phyloP scores from a whole-genome alignment of 164 flowering plant genomes.

The Vitis riparia region DNA sequence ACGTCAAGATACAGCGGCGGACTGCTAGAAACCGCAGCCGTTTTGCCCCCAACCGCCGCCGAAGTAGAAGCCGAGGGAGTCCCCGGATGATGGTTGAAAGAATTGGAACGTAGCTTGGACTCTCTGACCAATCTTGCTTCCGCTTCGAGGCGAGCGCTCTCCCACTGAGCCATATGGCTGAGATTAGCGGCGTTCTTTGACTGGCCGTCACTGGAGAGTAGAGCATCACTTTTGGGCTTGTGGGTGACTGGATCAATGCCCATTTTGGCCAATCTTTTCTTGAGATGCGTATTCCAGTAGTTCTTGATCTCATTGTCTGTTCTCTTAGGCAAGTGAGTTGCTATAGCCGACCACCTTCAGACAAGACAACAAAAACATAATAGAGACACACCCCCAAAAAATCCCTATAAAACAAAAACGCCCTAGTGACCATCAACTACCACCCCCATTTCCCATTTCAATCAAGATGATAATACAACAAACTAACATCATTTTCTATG shows the following conservation, averaged over 20 bases:
- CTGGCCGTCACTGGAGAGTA: slow-evolving; percentile 45
- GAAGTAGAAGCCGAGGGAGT: slow-evolving; percentile 11
- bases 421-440: slow-evolving; percentile 4
- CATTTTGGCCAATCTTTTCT: slow-evolving; percentile 80
- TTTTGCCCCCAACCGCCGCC: background rate
- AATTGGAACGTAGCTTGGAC: slow-evolving; percentile 55
- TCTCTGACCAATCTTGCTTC: slow-evolving; percentile 80
- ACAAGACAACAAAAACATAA: slow-evolving; percentile 9
- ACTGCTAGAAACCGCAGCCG: background rate
- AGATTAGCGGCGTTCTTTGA: slow-evolving; percentile 65
- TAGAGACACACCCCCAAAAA: background rate
- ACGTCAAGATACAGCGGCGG: slow-evolving; percentile 39
- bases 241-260: slow-evolving; percentile 95
- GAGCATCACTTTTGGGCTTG: slow-evolving; percentile 72
- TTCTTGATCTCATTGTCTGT: slow-evolving; percentile 75
- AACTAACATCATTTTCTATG: slow-evolving; percentile 5
- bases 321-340: slow-evolving; percentile 75
- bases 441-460: background rate
- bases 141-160: slow-evolving; percentile 92
- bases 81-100: slow-evolving; percentile 9
- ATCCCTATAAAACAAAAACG: background rate
- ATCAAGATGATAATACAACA: background rate
- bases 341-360: slow-evolving; percentile 93
- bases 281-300: slow-evolving; percentile 95
- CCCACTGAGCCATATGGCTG: slow-evolving; percentile 97